Base-by-base conservation (phyloP, 2,329 filamentous ascomycete genomes). In the Didymella segeticola region DNA sequence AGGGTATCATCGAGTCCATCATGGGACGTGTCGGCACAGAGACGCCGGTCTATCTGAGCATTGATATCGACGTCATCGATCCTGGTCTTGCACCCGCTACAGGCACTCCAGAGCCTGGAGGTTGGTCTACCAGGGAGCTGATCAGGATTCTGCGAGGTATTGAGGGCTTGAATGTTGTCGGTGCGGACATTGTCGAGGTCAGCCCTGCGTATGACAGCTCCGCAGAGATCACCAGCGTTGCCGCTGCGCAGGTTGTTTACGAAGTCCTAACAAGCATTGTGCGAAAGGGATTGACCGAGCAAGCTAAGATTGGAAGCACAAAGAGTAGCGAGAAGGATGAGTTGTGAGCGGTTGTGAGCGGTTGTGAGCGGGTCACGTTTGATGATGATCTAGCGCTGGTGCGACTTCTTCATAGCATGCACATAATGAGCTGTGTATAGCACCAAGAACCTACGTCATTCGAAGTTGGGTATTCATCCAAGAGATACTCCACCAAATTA, bases 131-230 rank as follows among this genome's bases (percentile, higher is more conserved):
- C 17, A 81, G 92, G 45, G 93, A 96, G 79, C 80, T 96, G 63
- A 93, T 96, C 60, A 81, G 89, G 11, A 91, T 96, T 53, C 75
- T 96, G 70, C 81, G 91, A 26, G 91, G 90, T 0, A 83, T 96
- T 34, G 92, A 96, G 77, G 84, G 80, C 0, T 73, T 96, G 71
- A 96, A 96, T 69, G 78, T 96, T 4, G 90, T 96, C 3, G 93
- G 91, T 1, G 93, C 91, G 0, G 93, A 96, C 75, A 85, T 96
- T 42, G 93, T 97, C 5, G 93, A 96, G 80, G 90, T 96, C 8
- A 86, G 88, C 36, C 92, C 92, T 0, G 89, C 89, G 11, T 96
- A 96, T 70, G 91, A 96, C 79, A 88, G 88, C 10, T 79, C 79
- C 6, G 90, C 87, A 1, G 92, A 96, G 78, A 88, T 87, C 68